Evolutionary conservation across 495 filamentous ascomycete genomes (phyloP).

Genomic region (Zalerion maritima): DNA sequence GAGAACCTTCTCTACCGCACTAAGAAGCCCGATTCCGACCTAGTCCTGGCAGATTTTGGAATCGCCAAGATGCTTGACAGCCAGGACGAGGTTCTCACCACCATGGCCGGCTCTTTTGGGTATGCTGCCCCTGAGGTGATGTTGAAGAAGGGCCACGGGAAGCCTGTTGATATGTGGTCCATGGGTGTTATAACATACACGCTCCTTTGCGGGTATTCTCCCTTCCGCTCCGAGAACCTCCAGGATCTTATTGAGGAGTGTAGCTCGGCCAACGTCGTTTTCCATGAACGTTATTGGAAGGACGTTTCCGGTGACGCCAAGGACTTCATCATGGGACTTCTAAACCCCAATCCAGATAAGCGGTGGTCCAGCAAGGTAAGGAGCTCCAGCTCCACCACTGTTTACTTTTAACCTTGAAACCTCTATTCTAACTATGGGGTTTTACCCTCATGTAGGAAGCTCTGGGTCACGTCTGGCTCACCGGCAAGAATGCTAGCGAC

Average conservation of each 20-base stretch:
- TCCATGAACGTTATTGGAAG: constrained; percentile 98
- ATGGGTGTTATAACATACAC: constrained; percentile 98
- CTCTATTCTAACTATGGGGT: neutral
- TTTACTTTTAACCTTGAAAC: constrained; percentile 5
- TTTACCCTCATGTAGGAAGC: constrained; percentile 39
- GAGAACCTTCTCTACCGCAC: constrained; percentile 95
- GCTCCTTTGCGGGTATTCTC: constrained; percentile 96
- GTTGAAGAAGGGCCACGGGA: constrained; percentile 93
- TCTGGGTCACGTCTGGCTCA: constrained; percentile 78
- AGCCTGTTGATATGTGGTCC: constrained; percentile 99
- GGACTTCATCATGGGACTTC: constrained; percentile 72
- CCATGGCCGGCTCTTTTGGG: constrained; percentile 97
- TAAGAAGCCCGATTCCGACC: constrained; percentile 54
- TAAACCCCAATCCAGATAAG: constrained; percentile 65
- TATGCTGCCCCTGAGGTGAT: constrained; percentile 98
- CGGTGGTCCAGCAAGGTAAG: constrained; percentile 64
- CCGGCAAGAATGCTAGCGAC: constrained; percentile 75
- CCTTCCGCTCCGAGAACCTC: constrained; percentile 89
- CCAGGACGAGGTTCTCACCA: constrained; percentile 80
- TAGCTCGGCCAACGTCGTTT: constrained; percentile 73
- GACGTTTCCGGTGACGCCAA: constrained; percentile 95
- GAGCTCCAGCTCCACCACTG: constrained; percentile 2
- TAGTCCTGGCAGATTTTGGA: constrained; percentile 94
- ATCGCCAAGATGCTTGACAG: constrained; percentile 97
- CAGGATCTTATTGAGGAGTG: constrained; percentile 93